phyloP scores from a whole-genome alignment of 257 asterid genomes.

The Haberlea rhodopensis region DNA sequence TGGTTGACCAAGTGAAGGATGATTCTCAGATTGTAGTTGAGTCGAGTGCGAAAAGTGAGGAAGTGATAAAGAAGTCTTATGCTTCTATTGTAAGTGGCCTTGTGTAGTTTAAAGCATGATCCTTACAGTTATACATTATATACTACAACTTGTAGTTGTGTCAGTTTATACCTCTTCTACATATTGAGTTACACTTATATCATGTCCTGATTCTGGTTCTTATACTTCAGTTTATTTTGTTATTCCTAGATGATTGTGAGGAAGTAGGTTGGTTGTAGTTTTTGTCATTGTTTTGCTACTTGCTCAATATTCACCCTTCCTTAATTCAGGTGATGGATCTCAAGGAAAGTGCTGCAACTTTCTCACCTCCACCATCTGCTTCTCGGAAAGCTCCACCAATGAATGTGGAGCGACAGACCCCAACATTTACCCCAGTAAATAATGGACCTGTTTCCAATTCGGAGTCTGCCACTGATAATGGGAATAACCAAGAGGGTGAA shows the following conservation, averaged over 20 bases:
- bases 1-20: conserved; percentile 59
- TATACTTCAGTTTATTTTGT: neutral
- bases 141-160: conserved; percentile 2
- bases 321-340: conserved; percentile 73
- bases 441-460: conserved; percentile 44
- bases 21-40: conserved; percentile 45
- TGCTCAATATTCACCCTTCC: neutral
- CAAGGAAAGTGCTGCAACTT: conserved; percentile 55
- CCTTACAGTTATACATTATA: neutral
- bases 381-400: conserved; percentile 46
- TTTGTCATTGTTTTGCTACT: neutral
- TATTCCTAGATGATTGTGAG: neutral
- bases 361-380: conserved; percentile 56
- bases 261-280: neutral
- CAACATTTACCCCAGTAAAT: conserved; percentile 34
- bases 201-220: neutral
- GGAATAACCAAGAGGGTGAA: conserved; percentile 71
- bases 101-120: conserved; percentile 2
- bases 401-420: conserved; percentile 48
- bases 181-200: too few species aligned
- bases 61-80: conserved; percentile 77
- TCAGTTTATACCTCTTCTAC: conserved; percentile 7
- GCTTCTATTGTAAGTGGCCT: conserved; percentile 81
- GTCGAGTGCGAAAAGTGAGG: conserved; percentile 55
- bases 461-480: conserved; percentile 47